Evolutionary conservation across 352 stramenopile genomes (phyloP).

Genomic region (Globisporangium carolinianum): DNA sequence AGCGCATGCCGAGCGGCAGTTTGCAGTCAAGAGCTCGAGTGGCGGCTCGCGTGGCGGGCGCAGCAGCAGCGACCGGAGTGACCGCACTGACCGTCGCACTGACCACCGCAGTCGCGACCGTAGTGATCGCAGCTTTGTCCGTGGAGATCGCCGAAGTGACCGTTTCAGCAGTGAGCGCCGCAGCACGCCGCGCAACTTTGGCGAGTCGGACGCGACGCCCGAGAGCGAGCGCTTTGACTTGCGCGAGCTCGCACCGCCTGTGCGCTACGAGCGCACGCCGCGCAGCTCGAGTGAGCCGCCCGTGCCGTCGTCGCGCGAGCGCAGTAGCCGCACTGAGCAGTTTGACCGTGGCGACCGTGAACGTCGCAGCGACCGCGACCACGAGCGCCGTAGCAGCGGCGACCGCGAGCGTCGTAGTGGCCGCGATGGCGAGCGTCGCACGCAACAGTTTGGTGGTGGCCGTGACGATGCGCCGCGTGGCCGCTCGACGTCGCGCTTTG

Average conservation of each 20-base stretch:
- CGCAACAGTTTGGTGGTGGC: not conserved
- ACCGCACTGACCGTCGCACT: too few species aligned
- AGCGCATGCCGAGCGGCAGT: conserved; percentile 10
- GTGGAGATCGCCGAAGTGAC: not conserved
- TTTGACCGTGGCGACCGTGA: conserved; percentile 7
- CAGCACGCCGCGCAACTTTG: conserved; percentile 12
- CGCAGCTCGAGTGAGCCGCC: not conserved
- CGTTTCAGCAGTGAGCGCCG: conserved; percentile 1
- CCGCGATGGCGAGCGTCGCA: conserved; percentile 4
- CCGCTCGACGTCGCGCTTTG: conserved; percentile 3
- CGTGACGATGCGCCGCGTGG: conserved; percentile 3
- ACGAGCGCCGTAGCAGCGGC: conserved; percentile 6
- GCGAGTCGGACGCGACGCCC: conserved; percentile 6
- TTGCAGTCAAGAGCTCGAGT: conserved; percentile 10
- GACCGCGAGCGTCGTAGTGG: conserved; percentile 8
- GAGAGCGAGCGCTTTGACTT: conserved; percentile 9
- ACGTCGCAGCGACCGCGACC: not conserved
- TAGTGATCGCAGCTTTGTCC: not conserved
- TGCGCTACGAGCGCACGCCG: not conserved
- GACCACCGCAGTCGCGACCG: not conserved
- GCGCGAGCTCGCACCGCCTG: not conserved
- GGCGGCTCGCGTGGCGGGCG: not conserved
- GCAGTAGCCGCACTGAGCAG: not conserved
- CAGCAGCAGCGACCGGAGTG: not conserved
- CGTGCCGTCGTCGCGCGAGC: not conserved